Evolutionary conservation across 176 grass and related monocot genomes (phyloP).

Genomic region (Oryza brachyantha): DNA sequence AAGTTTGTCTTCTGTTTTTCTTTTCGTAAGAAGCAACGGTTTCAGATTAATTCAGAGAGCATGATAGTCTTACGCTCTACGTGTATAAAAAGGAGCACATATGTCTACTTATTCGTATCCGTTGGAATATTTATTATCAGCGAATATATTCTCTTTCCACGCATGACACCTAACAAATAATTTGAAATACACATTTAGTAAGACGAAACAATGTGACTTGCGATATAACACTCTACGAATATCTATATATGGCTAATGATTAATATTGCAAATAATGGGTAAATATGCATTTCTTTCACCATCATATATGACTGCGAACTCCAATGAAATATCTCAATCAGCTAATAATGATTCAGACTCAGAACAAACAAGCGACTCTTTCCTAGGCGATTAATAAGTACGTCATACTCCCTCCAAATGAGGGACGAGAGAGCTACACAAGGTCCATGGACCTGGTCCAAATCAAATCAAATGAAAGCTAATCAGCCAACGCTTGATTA

Average conservation of each 20-base stretch:
- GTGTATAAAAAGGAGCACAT: too few species aligned
- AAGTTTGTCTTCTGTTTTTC: not conserved
- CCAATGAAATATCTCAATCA: not conserved
- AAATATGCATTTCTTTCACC: not conserved
- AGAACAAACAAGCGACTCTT: not conserved
- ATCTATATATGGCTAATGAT: too few species aligned
- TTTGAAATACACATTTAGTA: too few species aligned
- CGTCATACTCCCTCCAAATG: not conserved
- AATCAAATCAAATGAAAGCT: not conserved
- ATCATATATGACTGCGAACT: too few species aligned
- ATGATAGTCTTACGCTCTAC: too few species aligned
- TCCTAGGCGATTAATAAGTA: not conserved
- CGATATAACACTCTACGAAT: too few species aligned
- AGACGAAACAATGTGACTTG: too few species aligned
- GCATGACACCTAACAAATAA: too few species aligned
- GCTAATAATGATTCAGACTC: not conserved
- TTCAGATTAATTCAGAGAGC: not conserved
- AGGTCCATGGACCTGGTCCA: conserved; percentile 13
- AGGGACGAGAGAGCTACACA: conserved; percentile 29
- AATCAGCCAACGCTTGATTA: not conserved
- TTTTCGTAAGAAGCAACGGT: not conserved
- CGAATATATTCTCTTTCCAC: too few species aligned
- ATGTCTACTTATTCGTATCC: too few species aligned
- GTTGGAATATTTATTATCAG: too few species aligned
- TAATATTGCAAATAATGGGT: too few species aligned